Base-by-base conservation (phyloP, 352 stramenopile species). In the Globisporangium apiculatum region DNA sequence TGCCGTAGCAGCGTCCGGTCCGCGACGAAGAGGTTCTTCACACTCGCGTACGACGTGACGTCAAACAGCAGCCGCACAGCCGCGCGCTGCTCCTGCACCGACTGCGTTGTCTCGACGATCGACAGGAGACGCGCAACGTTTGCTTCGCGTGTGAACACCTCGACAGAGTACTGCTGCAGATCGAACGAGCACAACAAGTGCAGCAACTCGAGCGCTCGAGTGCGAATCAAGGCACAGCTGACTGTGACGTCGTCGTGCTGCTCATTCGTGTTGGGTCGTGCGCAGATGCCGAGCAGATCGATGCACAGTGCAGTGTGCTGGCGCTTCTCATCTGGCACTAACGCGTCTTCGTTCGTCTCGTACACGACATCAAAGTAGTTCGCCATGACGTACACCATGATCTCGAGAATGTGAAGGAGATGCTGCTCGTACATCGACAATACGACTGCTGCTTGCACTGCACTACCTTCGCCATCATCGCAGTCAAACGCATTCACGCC, bases 171-270 rank as follows among this genome's bases (percentile, higher is more conserved):
- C 7, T n/a, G 53, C 8, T 57, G 53, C 18, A 65, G 46, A 24
- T 76, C 60, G 5, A 72, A 61, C 14, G 60, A 76, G 53, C 64
- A 72, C n/a, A 74, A 35, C 9, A 72, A 36, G 18, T 66, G 64
- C 12, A 76, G 53, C 1, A 76, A 49, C 9, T 51, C 58, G 6
- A 76, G 57, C 1, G 60, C 35, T 45, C 51, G 53, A 35, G 43
- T 68, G 14, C 66, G 67, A 40, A 76, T 57, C 40, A 47, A 35
- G 15, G 59, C 45, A 11, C 48, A 57, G 3, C 53, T 38, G n/a
- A 74, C 64, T 2, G 64, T 24, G 14, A 37, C 24, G 24, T 3
- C 40, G n/a, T 45, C 5, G 15, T 60, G 53, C 41, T 62, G 51
- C 43, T 57, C 57, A 17, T 37, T 9, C 9, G 15, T 8, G 9